phyloP scores from a whole-genome alignment of 805 yeast species.

The Osmozyma mogii region DNA sequence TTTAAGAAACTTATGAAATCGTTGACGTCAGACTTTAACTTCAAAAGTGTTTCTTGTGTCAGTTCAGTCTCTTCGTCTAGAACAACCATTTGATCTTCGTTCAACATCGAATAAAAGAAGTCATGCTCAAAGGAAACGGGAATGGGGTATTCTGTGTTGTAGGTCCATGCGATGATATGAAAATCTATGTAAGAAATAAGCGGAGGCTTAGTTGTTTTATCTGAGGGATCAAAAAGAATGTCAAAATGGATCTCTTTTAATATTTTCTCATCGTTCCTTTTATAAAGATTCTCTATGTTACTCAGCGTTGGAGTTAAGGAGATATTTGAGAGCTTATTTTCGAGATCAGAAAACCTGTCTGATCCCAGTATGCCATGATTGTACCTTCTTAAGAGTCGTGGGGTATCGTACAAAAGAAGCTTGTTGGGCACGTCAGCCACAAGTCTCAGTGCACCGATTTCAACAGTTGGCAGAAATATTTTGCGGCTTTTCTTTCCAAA shows the following conservation, averaged over 20 bases:
- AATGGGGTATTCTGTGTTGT: constrained; percentile 32
- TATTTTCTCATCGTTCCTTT: constrained; percentile 17
- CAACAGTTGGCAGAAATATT: constrained; percentile 24
- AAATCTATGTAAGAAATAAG: constrained; percentile 24
- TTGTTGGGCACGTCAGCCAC: constrained; percentile 27
- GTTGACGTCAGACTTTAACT: constrained; percentile 25
- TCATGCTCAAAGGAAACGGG: constrained; percentile 34
- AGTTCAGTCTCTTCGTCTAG: constrained; percentile 21
- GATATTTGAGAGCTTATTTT: constrained; percentile 5
- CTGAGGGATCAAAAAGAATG: constrained; percentile 20
- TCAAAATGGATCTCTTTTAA: constrained; percentile 18
- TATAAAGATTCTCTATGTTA: constrained; percentile 25
- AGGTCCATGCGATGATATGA: constrained; percentile 35
- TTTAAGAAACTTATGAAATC: constrained; percentile 28
- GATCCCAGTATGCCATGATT: constrained; percentile 16
- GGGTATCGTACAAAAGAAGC: constrained; percentile 29
- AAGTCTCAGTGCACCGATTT: constrained; percentile 27
- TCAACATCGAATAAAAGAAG: constrained; percentile 29
- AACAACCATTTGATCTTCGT: constrained; percentile 10
- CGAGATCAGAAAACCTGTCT: background rate
- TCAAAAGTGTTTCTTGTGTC: constrained; percentile 28
- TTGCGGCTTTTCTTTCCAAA: constrained; percentile 31
- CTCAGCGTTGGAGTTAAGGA: constrained; percentile 11
- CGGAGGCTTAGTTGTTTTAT: constrained; percentile 23
- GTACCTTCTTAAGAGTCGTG: constrained; percentile 29